Evolutionary conservation across 768 basidiomycete genomes (phyloP), one percentile per base, ranked within the genome.

Genomic region (Mrakia blollopis): DNA sequence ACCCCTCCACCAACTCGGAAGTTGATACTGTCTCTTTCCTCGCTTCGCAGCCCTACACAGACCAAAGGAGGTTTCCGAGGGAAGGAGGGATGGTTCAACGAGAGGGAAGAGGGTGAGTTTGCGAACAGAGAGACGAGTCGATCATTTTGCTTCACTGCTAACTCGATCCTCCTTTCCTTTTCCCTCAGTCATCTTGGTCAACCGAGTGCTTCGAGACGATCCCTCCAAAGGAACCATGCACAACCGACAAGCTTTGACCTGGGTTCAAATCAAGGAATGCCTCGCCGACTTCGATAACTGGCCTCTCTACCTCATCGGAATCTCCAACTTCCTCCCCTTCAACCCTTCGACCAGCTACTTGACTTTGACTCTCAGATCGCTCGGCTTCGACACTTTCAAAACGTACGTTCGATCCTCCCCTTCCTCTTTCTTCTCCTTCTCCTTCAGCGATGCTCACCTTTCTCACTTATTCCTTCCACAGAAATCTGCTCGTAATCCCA

Each of bases 181-280:
- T n/a, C 10, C 18, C 10, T 21, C 52, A 54, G 52, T 84, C 39
- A 89, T 90, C 77, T 88, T 89, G 82, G 89, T 90, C 52, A 89
- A 89, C 80, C 84, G 87, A 84, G 87, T 90, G 8, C 82, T 90
- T 7, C 86, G 89, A 21, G 89, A 90, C 80, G 89, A 91, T 79
- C 89, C 89, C 7, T 84, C 88, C 9, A 90, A 90, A 80, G 88
- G 87, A 18, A 75, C 74, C 79, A 89, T 91, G 90, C 89, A 90
- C 83, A 91, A 91, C 79, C 87, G 90, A n/a, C 84, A 91, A 83
- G 89, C 88, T 21, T 83, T 91, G 7, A 84, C 84, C 6, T 67
- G 85, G 11, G 82, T 80, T 77, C 87, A 86, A 84, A 86, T 91
- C 39, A 87, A 84, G 82, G 80, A 85, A 35, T 86, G 88, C 21